Evolutionary conservation across 2,329 filamentous ascomycete species (phyloP).

Genomic region (Aspergillus novofumigatus): DNA sequence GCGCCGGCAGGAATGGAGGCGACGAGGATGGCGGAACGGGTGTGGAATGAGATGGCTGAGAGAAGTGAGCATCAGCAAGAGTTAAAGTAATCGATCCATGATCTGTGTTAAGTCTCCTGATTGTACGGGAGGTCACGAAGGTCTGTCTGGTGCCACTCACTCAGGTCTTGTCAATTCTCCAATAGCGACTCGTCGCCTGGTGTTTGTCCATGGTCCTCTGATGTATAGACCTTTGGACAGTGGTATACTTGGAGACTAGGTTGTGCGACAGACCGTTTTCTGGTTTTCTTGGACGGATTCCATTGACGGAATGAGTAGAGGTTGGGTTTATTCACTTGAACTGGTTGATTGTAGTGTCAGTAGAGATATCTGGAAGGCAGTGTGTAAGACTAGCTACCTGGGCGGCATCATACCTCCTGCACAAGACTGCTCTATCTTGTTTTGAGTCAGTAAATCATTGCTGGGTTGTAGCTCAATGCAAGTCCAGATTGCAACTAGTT

Average conservation of each 20-base stretch:
- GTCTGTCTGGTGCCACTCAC: background rate
- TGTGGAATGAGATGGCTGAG: slow-evolving; percentile 49
- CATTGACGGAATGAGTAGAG: background rate
- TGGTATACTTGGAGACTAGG: background rate
- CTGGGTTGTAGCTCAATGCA: background rate
- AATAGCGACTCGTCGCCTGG: background rate
- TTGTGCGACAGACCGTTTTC: background rate
- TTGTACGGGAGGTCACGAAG: background rate
- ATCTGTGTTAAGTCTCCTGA: background rate
- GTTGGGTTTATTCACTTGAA: too few species aligned
- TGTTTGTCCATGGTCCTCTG: background rate
- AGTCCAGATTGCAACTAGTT: background rate
- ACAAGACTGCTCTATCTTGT: background rate
- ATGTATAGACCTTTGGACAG: background rate
- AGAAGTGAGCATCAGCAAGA: slow-evolving; percentile 35
- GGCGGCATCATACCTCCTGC: too few species aligned
- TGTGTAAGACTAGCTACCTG: too few species aligned
- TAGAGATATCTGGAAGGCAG: background rate
- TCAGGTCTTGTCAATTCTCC: too few species aligned
- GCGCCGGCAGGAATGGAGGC: slow-evolving; percentile 54
- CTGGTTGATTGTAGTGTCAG: background rate
- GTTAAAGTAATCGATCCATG: background rate
- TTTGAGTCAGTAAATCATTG: background rate
- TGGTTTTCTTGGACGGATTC: background rate
- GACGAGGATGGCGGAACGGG: slow-evolving; percentile 50